Percentiles rank a stretch among this genome's conserved stretches.
These are phyloP conservation scores for Ogataea naganishii DNA, from an alignment of 805 yeast genomes.

Conservation along the genomic window DNA sequence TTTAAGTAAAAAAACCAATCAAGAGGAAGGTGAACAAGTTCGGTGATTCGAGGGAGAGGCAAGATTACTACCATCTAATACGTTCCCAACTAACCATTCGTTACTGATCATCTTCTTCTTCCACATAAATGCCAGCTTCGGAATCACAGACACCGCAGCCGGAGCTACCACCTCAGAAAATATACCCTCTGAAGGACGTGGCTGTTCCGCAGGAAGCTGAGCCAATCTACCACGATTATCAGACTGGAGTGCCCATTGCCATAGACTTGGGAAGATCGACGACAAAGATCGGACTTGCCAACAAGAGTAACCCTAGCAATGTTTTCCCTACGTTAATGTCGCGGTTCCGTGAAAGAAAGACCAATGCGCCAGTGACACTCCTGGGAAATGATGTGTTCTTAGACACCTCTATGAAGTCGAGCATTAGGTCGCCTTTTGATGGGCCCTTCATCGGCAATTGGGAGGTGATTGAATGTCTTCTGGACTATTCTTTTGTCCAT, in stretches of 20 bases:
- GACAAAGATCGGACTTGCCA: constrained; percentile 53
- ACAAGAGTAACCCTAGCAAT: constrained; percentile 39
- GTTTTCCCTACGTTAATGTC: constrained; percentile 64
- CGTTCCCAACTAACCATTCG: too few relatives aligned
- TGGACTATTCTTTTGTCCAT: constrained; percentile 80
- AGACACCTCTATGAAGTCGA: constrained; percentile 61
- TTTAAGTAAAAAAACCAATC: constrained; percentile 2
- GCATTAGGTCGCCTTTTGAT: constrained; percentile 76
- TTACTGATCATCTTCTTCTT: too few relatives aligned
- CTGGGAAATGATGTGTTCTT: constrained; percentile 77
- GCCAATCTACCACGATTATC: constrained; percentile 40
- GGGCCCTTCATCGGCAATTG: constrained; percentile 84
- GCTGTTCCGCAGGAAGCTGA: constrained; percentile 29
- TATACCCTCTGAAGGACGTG: constrained; percentile 34
- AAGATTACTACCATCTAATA: too few relatives aligned
- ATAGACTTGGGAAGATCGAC: constrained; percentile 73
- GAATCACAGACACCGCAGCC: too few relatives aligned
- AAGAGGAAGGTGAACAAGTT: too few relatives aligned
- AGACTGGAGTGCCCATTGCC: constrained; percentile 64
- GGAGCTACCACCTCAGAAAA: constrained; percentile 31
- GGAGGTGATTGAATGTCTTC: constrained; percentile 77
- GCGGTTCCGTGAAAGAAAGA: constrained; percentile 69
- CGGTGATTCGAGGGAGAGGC: too few relatives aligned
- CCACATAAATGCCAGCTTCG: too few relatives aligned
- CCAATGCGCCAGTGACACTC: constrained; percentile 51